Conservation (phyloP, 1,284 basidiomycete species). For the Cerrena zonata region DNA sequence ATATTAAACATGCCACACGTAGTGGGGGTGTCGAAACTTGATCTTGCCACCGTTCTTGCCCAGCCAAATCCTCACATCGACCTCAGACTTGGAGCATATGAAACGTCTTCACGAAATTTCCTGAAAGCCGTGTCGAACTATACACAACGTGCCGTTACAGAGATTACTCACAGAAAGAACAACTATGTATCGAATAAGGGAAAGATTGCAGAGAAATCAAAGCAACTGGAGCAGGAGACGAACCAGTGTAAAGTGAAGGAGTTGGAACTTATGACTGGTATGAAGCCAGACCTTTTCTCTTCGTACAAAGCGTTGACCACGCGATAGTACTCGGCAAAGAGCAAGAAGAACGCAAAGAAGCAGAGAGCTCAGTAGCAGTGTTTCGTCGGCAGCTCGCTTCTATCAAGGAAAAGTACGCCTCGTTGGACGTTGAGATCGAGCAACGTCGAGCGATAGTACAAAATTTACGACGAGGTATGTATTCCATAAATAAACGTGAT, state of each 20-base stretch:
- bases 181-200: slow-evolving; percentile 56
- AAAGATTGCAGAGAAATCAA: slow-evolving; percentile 47
- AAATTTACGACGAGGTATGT: slow-evolving; percentile 57
- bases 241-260: slow-evolving; percentile 67
- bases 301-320: neutral
- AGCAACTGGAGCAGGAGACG: slow-evolving; percentile 58
- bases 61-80: slow-evolving; percentile 59
- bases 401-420: slow-evolving; percentile 50
- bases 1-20: slow-evolving; percentile 20
- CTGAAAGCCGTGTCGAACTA: slow-evolving; percentile 63
- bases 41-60: slow-evolving; percentile 52
- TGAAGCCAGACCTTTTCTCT: slow-evolving; percentile 13
- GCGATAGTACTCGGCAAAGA: slow-evolving; percentile 58
- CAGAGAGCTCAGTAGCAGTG: slow-evolving; percentile 53
- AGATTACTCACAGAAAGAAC: slow-evolving; percentile 56
- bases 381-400: slow-evolving; percentile 59
- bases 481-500: neutral
- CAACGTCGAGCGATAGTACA: slow-evolving; percentile 54
- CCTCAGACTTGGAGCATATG: slow-evolving; percentile 54
- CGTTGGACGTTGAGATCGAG: slow-evolving; percentile 64
- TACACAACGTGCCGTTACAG: slow-evolving; percentile 57
- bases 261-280: slow-evolving; percentile 65
- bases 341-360: slow-evolving; percentile 63
- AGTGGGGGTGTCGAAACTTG: slow-evolving; percentile 53
- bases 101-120: slow-evolving; percentile 62